Conservation (phyloP, 2,329 filamentous ascomycete genomes). For the Tricladium varicosporioides region DNA sequence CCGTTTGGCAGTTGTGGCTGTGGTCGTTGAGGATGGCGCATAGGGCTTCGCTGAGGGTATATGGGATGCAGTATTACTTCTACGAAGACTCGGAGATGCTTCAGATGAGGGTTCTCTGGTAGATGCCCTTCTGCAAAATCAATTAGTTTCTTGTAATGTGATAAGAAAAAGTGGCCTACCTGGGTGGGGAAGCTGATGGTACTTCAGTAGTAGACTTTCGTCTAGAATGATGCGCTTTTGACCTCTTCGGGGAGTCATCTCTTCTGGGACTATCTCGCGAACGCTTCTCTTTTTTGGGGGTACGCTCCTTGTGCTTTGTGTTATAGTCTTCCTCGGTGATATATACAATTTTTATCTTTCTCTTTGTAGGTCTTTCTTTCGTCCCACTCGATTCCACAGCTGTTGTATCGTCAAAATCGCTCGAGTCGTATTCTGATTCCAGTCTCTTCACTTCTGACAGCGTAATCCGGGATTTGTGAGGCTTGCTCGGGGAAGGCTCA, state of each 20-base stretch:
- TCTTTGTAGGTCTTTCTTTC: slow-evolving; percentile 21
- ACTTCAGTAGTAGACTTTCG: slow-evolving; percentile 20
- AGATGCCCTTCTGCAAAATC: slow-evolving; percentile 16
- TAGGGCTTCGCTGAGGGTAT: slow-evolving; percentile 15
- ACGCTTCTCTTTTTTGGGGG: slow-evolving; percentile 13
- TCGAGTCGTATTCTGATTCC: slow-evolving; percentile 24
- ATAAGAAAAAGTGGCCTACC: slow-evolving; percentile 15
- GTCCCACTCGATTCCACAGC: neutral
- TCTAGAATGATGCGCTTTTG: slow-evolving; percentile 20
- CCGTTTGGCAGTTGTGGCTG: slow-evolving; percentile 16
- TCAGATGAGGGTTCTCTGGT: slow-evolving; percentile 17
- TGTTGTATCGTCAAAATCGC: slow-evolving; percentile 19
- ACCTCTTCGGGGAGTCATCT: slow-evolving; percentile 20
- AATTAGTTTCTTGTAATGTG: neutral
- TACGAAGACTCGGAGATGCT: slow-evolving; percentile 17
- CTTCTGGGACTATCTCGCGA: slow-evolving; percentile 10
- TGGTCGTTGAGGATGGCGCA: slow-evolving; percentile 14
- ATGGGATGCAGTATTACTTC: slow-evolving; percentile 28
- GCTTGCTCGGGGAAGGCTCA: slow-evolving; percentile 15
- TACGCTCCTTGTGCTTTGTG: slow-evolving; percentile 17
- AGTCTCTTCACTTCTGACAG: slow-evolving; percentile 22
- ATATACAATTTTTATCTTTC: slow-evolving; percentile 28
- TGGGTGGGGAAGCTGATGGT: slow-evolving; percentile 21
- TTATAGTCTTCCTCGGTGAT: slow-evolving; percentile 23
- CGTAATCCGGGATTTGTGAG: slow-evolving; percentile 12